Evolutionary conservation across 305 asterid species (phyloP).

Genomic region (Solanum hybrid): DNA sequence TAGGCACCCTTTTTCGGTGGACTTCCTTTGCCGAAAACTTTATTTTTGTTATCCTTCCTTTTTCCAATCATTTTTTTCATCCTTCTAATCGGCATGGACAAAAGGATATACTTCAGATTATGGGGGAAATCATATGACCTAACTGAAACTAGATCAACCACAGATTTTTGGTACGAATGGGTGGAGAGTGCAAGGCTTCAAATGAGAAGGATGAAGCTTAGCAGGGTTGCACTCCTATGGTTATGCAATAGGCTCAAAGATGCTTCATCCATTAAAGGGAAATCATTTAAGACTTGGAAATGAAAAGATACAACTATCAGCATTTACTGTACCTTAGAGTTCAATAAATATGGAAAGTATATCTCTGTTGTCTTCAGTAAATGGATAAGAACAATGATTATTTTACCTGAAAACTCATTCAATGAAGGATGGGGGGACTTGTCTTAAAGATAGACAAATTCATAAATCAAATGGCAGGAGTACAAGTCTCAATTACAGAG

Average conservation of each 20-base stretch:
- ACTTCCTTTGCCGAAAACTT: background rate
- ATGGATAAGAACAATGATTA: fast-evolving
- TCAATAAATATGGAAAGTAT: background rate
- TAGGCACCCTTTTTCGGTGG: background rate
- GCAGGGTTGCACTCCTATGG: background rate
- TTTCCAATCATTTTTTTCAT: too few relatives aligned
- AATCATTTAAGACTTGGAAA: background rate
- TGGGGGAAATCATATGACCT: background rate
- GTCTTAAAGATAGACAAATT: background rate
- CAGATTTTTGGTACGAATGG: background rate
- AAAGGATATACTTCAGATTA: background rate
- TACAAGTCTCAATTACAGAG: background rate
- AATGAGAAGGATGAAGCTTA: background rate
- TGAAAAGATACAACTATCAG: background rate
- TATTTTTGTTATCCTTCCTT: background rate
- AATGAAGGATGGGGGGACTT: background rate
- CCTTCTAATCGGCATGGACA: background rate
- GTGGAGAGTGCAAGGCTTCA: background rate
- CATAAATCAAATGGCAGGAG: background rate
- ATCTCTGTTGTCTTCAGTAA: background rate
- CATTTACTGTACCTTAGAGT: background rate
- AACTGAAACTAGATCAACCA: background rate
- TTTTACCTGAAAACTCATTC: background rate
- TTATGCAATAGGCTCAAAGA: background rate
- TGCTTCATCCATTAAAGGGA: background rate